phyloP scores from a whole-genome alignment of 2,329 filamentous ascomycete species.

The Colletotrichum scovillei region DNA sequence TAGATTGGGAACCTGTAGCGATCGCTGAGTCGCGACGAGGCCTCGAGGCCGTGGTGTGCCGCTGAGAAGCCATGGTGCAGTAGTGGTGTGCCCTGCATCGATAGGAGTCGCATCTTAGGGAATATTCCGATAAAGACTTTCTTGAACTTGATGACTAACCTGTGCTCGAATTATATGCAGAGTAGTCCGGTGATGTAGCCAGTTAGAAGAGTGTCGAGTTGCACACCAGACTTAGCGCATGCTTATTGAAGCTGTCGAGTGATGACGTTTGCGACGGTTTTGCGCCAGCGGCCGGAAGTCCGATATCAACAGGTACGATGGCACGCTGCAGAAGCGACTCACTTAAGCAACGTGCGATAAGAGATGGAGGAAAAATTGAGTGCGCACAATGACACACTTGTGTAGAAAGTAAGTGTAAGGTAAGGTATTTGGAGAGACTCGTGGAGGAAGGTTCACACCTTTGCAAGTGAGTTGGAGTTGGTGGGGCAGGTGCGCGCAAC shows the following conservation, averaged over 20 bases:
- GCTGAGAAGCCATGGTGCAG: slow-evolving; percentile 20
- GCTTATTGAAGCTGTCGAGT: background rate
- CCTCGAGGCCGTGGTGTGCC: background rate
- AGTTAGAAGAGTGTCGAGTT: background rate
- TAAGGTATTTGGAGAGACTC: background rate
- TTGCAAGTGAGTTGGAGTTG: slow-evolving; percentile 20
- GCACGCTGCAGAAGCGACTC: background rate
- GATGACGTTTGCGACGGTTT: slow-evolving; percentile 33
- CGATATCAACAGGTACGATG: background rate
- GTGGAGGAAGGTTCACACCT: slow-evolving; percentile 18
- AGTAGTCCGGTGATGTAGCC: background rate
- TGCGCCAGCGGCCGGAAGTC: slow-evolving; percentile 5
- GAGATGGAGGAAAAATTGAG: background rate
- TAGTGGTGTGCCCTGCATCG: slow-evolving; percentile 6
- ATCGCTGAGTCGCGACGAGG: slow-evolving; percentile 21
- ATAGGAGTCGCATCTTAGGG: slow-evolving; percentile 15
- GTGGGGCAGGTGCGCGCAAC: slow-evolving; percentile 23
- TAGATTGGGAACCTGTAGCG: background rate
- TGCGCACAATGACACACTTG: background rate
- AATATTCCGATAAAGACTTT: background rate
- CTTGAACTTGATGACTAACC: background rate
- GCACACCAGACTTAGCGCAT: slow-evolving; percentile 12
- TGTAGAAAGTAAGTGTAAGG: background rate
- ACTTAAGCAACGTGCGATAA: background rate
- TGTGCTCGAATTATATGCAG: background rate